Evolutionary conservation across 176 grass and related monocot species (phyloP).

Genomic region (Triticum dicoccoides): DNA sequence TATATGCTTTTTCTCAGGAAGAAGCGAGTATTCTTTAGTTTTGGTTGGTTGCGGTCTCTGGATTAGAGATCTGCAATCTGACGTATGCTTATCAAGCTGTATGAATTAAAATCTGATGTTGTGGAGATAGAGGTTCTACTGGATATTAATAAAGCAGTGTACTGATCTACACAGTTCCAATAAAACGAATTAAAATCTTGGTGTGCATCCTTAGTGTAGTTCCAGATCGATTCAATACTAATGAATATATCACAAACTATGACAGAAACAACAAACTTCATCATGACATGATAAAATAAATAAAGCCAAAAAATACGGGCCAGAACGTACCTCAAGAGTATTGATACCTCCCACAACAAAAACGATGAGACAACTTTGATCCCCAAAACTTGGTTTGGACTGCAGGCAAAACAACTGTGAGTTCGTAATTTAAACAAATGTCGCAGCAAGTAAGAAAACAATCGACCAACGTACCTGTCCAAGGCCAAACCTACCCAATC

Average conservation of each 20-base stretch:
- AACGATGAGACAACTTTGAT: conserved; percentile 82
- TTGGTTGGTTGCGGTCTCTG: neutral
- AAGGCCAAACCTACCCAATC: conserved; percentile 92
- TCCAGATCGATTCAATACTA: neutral
- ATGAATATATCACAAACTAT: neutral
- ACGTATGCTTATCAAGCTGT: neutral
- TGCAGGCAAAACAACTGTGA: conserved; percentile 38
- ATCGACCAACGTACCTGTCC: conserved; percentile 60
- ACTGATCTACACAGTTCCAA: neutral
- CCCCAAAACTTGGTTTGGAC: conserved; percentile 92
- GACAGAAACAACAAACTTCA: neutral
- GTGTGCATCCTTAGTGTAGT: neutral
- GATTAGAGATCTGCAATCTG: neutral
- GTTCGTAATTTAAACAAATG: conserved; percentile 7
- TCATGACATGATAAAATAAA: conserved; percentile 17
- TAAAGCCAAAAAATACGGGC: conserved; percentile 7
- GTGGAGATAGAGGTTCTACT: neutral
- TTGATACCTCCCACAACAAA: conserved; percentile 96
- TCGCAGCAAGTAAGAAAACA: neutral
- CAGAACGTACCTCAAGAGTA: conserved; percentile 67
- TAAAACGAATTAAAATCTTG: neutral
- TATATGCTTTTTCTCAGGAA: neutral
- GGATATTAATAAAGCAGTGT: neutral
- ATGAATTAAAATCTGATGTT: conserved; percentile 6
- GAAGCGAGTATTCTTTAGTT: neutral